Percentiles rank a stretch among this genome's conserved stretches.
Evolutionary conservation across 768 basidiomycete genomes (phyloP).

Genomic region (Mycena rebaudengoi): DNA sequence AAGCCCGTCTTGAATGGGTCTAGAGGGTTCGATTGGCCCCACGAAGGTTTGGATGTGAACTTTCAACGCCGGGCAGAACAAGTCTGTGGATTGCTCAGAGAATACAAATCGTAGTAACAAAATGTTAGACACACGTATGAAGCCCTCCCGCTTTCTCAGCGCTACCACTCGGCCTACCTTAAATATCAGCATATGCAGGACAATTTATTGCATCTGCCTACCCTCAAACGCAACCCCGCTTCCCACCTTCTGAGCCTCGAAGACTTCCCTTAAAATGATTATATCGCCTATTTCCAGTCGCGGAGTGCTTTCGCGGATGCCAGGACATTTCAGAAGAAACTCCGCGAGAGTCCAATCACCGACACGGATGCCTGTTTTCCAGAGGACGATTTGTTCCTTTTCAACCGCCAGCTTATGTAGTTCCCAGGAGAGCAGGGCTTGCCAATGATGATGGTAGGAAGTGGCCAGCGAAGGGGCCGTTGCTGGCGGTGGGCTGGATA

Average conservation of each 20-base stretch:
- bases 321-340: constrained; percentile 48
- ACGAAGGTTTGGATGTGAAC: constrained; percentile 49
- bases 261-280: constrained; percentile 53
- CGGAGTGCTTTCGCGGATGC: constrained; percentile 52
- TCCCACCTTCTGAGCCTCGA: constrained; percentile 39
- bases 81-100: constrained; percentile 37
- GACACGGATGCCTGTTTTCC: constrained; percentile 47
- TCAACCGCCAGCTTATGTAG: constrained; percentile 49
- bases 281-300: constrained; percentile 55
- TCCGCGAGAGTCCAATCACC: constrained; percentile 47
- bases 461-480: constrained; percentile 17
- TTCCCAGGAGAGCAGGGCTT: constrained; percentile 53
- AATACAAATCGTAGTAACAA: neutral
- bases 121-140: constrained; percentile 49
- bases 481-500: constrained; percentile 23
- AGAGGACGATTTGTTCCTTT: constrained; percentile 55
- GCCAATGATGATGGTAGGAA: constrained; percentile 51
- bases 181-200: neutral
- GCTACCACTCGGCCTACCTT: constrained; percentile 42
- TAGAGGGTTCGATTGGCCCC: constrained; percentile 16
- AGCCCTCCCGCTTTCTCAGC: constrained; percentile 55
- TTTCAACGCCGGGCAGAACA: constrained; percentile 50
- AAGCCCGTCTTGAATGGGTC: constrained; percentile 4
- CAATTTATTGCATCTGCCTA: neutral
- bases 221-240: constrained; percentile 55